Evolutionary conservation across 2,329 filamentous ascomycete species (phyloP).

Genomic region (Pseudonectria foliicola): DNA sequence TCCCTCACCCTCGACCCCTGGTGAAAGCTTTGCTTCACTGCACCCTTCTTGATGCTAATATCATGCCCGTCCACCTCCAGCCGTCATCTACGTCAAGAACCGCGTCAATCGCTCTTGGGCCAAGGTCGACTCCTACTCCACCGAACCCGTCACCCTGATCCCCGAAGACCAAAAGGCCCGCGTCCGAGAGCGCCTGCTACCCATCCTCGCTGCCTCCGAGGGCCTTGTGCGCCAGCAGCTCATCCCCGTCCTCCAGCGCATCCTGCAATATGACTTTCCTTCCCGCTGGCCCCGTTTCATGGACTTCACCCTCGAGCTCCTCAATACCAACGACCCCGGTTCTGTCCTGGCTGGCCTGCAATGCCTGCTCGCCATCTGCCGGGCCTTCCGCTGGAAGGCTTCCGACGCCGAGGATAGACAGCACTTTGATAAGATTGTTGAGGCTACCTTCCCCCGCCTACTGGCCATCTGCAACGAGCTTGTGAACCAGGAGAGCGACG

Average conservation of each 20-base stretch:
- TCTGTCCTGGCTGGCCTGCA: conserved; percentile 91
- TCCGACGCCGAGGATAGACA: conserved; percentile 66
- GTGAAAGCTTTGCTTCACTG: too few relatives aligned
- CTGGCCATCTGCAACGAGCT: conserved; percentile 81
- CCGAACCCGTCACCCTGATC: conserved; percentile 58
- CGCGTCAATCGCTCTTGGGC: conserved; percentile 90
- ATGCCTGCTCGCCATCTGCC: conserved; percentile 88
- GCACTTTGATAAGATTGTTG: conserved; percentile 92
- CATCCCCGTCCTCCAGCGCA: conserved; percentile 89
- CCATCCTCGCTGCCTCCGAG: conserved; percentile 74
- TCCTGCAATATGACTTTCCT: conserved; percentile 93
- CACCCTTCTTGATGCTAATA: too few relatives aligned
- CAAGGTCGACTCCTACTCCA: conserved; percentile 64
- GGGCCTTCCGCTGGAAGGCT: conserved; percentile 88
- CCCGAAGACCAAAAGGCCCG: conserved; percentile 82
- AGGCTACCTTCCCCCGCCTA: conserved; percentile 81
- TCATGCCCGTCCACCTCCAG: conserved; percentile 38
- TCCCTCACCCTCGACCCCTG: conserved; percentile 12
- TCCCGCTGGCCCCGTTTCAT: conserved; percentile 91
- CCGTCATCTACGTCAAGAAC: conserved; percentile 97
- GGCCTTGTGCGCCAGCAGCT: conserved; percentile 85
- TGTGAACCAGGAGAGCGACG: conserved; percentile 83
- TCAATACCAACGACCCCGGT: conserved; percentile 77
- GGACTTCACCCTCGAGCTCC: conserved; percentile 81
- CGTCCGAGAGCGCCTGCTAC: conserved; percentile 82